Percentiles rank a stretch among this genome's conserved stretches.
phyloP scores from a whole-genome alignment of 208 protist species.

The Leishmania arabica region DNA sequence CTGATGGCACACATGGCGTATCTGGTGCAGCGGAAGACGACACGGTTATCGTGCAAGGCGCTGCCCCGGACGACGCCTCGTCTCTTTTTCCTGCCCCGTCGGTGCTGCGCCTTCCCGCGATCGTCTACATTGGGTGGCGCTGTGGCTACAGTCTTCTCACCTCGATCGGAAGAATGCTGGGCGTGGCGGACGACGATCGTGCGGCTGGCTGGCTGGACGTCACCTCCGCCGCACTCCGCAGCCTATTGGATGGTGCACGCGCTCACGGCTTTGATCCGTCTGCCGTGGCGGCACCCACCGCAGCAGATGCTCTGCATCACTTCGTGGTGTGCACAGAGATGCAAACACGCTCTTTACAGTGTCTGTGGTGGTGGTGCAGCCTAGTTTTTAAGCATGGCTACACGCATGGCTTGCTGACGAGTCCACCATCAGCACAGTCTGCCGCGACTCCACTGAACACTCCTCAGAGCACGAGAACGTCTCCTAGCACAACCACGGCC shows the following conservation, averaged over 20 bases:
- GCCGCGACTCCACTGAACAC: not conserved
- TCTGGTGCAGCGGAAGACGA: not conserved
- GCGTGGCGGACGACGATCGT: slow-evolving; percentile 8
- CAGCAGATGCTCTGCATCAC: not conserved
- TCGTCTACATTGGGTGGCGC: slow-evolving; percentile 25
- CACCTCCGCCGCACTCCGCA: slow-evolving; percentile 14
- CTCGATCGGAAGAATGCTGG: slow-evolving; percentile 1
- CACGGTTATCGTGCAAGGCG: not conserved
- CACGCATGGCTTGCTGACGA: slow-evolving; percentile 1
- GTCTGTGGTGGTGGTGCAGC: slow-evolving; percentile 31
- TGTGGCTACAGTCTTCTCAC: slow-evolving; percentile 15
- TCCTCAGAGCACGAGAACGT: not conserved
- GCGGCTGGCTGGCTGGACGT: slow-evolving; percentile 22
- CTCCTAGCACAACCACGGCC: not conserved
- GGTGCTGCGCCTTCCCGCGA: slow-evolving; percentile 6
- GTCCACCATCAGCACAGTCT: not conserved
- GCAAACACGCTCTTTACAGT: slow-evolving; percentile 1
- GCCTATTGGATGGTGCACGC: not conserved
- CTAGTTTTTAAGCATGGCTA: slow-evolving; percentile 8
- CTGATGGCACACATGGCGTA: not conserved
- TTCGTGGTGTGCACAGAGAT: not conserved
- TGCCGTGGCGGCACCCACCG: not conserved
- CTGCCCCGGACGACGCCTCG: not conserved
- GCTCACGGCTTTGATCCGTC: not conserved
- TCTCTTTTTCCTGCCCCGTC: slow-evolving; percentile 5